These are phyloP conservation scores for Entrophospora sp. DNA, from an alignment of 192 early-diverging fungal species.

Conservation along the genomic window DNA sequence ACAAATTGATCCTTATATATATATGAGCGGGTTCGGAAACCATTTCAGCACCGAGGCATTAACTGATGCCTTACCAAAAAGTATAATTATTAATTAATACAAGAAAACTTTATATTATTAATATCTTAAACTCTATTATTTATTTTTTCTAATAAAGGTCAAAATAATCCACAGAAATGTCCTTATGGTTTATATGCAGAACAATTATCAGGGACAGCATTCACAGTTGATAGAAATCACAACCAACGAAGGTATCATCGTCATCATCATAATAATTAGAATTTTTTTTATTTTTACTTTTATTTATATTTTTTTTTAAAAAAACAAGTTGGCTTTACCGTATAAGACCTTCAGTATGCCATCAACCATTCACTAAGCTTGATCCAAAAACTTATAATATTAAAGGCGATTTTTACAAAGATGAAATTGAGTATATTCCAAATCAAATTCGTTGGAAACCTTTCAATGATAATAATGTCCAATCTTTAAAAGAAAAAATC, in stretches of 20 bases:
- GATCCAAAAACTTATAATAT: slow-evolving; percentile 30
- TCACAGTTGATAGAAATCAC: slow-evolving; percentile 67
- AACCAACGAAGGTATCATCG: slow-evolving; percentile 59
- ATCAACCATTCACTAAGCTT: slow-evolving; percentile 53
- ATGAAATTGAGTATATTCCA: slow-evolving; percentile 58
- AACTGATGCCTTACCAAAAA: too few species aligned
- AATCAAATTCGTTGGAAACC: slow-evolving; percentile 91
- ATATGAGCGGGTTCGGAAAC: too few species aligned
- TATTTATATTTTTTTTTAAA: too few species aligned
- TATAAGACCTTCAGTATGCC: slow-evolving; percentile 82
- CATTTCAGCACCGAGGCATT: too few species aligned
- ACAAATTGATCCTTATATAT: too few species aligned
- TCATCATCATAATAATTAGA: background rate
- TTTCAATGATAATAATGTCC: slow-evolving; percentile 61
- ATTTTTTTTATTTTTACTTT: background rate
- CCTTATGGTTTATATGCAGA: slow-evolving; percentile 89
- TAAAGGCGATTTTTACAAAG: slow-evolving; percentile 47
- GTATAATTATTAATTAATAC: too few species aligned
- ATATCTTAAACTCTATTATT: too few species aligned
- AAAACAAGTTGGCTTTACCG: slow-evolving; percentile 97
- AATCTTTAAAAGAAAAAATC: too few species aligned
- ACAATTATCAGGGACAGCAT: slow-evolving; percentile 84
- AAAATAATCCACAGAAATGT: slow-evolving; percentile 86
- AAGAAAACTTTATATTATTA: too few species aligned
- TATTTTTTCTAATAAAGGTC: slow-evolving; percentile 39